Base-by-base conservation (phyloP, 2,329 filamentous ascomycete species). In the Talaromyces funiculosus region DNA sequence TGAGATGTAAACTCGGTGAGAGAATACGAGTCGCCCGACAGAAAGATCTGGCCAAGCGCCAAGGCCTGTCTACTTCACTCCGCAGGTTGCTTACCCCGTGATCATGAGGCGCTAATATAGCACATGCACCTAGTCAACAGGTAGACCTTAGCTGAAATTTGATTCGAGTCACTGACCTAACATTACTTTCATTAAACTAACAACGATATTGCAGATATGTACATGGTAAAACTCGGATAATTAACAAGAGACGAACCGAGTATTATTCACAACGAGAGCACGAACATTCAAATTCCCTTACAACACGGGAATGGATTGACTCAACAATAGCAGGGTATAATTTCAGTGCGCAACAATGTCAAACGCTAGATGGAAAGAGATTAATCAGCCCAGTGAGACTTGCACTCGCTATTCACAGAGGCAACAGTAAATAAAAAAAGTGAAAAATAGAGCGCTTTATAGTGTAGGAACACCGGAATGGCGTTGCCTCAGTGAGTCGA, bases 401-500 rank as follows among this genome's bases (percentile, higher is more conserved):
- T 24, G 42, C 22, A 37, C 42, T 57, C 16, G 12, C 22, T 37
- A 9, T 57, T 14, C 33, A n/a, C 16, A 57, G 43, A 47, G 33
- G 33, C n/a, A n/a, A n/a, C 5, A 35, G 49, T 9, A 33, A n/a
- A n/a, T n/a, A n/a, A n/a, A n/a, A 49, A 49, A 35, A 10, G 43
- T 31, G 9, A 51, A 16, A 38, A 53, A 33, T 7, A 51, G 24
- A 51, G 33, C 24, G 18, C 12, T 70, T 66, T 75, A 65, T 40
- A 78, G 68, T 43, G 65, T 65, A 8, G 75, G 74, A 18, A 70
- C 70, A 51, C 69, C 69, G 5, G 73, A 71, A 45, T 71, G 70
- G 26, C 69, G 68, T 35, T 75, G 70, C 31, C 71, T 69, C 42
- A 78, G 64, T 20, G 73, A 72, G 62, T 76, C 75, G 62, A 80